Evolutionary conservation across 2,329 filamentous ascomycete genomes (phyloP).

Genomic region (Trichoderma pleuroti): DNA sequence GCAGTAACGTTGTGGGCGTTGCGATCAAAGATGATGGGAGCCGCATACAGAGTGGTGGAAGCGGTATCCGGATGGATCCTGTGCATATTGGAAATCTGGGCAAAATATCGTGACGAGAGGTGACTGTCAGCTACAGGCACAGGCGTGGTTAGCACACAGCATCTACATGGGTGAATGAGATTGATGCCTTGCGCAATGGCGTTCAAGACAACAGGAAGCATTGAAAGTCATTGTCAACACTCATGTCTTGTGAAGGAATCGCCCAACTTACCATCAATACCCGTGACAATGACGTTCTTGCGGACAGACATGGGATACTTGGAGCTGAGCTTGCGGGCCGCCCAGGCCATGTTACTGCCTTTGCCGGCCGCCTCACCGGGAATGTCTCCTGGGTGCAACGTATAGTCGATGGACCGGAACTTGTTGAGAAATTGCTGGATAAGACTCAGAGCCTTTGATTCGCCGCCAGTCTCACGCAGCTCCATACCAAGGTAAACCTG

Average conservation of each 20-base stretch:
- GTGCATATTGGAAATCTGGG: constrained; percentile 62
- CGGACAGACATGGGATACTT: constrained; percentile 52
- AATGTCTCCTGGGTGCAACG: constrained; percentile 63
- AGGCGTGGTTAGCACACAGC: constrained; percentile 7
- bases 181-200: background rate
- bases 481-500: constrained; percentile 74
- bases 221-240: background rate
- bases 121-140: constrained; percentile 61
- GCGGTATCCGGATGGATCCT: constrained; percentile 56
- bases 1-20: constrained; percentile 66
- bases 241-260: background rate
- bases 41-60: constrained; percentile 61
- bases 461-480: constrained; percentile 58
- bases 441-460: constrained; percentile 59
- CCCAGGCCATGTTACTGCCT: constrained; percentile 71
- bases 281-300: constrained; percentile 64
- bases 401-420: constrained; percentile 65
- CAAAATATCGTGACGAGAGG: constrained; percentile 65
- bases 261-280: constrained; percentile 63
- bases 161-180: background rate
- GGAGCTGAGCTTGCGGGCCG: constrained; percentile 61
- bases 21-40: constrained; percentile 70
- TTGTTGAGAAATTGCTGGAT: constrained; percentile 61
- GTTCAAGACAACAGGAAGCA: background rate
- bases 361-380: constrained; percentile 68